Conservation (phyloP, 331 rosid species). For the Phaseolus coccineus region DNA sequence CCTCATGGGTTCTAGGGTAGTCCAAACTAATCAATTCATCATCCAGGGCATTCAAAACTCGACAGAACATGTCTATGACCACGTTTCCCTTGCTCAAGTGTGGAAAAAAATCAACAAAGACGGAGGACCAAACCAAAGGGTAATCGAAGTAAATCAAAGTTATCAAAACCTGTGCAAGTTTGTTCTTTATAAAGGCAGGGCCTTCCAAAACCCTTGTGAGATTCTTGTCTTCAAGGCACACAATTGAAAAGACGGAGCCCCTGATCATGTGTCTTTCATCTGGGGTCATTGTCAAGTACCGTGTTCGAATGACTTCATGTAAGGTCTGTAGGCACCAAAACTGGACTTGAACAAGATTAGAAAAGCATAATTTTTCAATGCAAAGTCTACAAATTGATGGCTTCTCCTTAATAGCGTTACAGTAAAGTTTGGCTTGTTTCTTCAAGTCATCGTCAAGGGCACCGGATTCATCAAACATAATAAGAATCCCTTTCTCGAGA, state of each 20-base stretch:
- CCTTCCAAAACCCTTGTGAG: constrained; percentile 69
- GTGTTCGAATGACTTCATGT: constrained; percentile 69
- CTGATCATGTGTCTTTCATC: constrained; percentile 81
- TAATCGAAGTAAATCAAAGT: constrained; percentile 84
- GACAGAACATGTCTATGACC: constrained; percentile 93
- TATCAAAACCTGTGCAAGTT: constrained; percentile 73
- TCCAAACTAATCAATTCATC: constrained; percentile 88
- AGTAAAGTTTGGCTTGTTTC: constrained; percentile 68
- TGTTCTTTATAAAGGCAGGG: constrained; percentile 65
- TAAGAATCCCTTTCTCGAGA: constrained; percentile 86
- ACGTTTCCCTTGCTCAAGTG: constrained; percentile 74
- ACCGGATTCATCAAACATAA: constrained; percentile 87
- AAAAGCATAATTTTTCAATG: constrained; percentile 71
- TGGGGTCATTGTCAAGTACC: constrained; percentile 68
- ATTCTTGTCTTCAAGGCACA: constrained; percentile 69
- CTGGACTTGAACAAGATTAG: constrained; percentile 81
- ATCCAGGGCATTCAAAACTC: constrained; percentile 86
- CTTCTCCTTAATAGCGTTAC: constrained; percentile 74
- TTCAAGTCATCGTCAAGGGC: constrained; percentile 69
- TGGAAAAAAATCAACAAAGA: constrained; percentile 80
- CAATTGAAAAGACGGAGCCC: constrained; percentile 75
- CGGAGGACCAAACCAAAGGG: constrained; percentile 81
- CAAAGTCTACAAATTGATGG: constrained; percentile 74
- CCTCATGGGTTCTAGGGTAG: constrained; percentile 63
- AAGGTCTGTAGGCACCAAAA: constrained; percentile 96